Evolutionary conservation across 805 yeast genomes (phyloP), one percentile per base, ranked within the genome.

Genomic region (Saccharomyces kudriavzevii): DNA sequence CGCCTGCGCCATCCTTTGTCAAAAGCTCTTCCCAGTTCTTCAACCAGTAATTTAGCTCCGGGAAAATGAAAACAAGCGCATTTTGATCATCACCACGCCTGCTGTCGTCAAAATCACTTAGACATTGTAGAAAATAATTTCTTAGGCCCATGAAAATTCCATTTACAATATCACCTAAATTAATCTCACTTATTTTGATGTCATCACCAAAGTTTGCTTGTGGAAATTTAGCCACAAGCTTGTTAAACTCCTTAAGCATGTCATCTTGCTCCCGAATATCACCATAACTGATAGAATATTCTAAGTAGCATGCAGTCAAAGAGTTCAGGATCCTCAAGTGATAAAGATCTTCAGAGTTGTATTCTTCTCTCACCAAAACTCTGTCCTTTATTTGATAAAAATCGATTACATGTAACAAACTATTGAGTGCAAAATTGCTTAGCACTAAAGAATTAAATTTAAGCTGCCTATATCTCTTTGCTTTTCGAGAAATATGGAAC

Each of bases 241-340:
- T 69, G 64, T 77, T 74, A 11, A 80, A 62, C 31, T 74, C 77
- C 47, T 63, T 62, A 2, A 67, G 29, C 28, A 60, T 55, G 17
- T 55, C 57, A 53, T 68, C 69, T 26, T 62, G 61, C 9, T 64
- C 57, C 4, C 64, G 54, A 48, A 67, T 66, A 14, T 64, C 66
- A 1, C 83, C 82, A 49, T 72, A 69, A 0, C 82, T 81, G 25
- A 81, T 70, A 0, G 83, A 72, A 56, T 73, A 73, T 51, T 77
- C 81, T 29, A 81, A 63, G 65, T 80, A 81, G 52, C 80, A 74
- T 8, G 80, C 76, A 31, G 80, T 75, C 56, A 80, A 61, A 4
- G 82, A 71, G 52, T 79, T 80, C 67, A 79, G 74, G 27, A 82
- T 78, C 54, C 87, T 66, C 54, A 81, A 60, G 59, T 80, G 82